Conservation (phyloP, 2,329 filamentous ascomycete species). For the Beauveria sp. region DNA sequence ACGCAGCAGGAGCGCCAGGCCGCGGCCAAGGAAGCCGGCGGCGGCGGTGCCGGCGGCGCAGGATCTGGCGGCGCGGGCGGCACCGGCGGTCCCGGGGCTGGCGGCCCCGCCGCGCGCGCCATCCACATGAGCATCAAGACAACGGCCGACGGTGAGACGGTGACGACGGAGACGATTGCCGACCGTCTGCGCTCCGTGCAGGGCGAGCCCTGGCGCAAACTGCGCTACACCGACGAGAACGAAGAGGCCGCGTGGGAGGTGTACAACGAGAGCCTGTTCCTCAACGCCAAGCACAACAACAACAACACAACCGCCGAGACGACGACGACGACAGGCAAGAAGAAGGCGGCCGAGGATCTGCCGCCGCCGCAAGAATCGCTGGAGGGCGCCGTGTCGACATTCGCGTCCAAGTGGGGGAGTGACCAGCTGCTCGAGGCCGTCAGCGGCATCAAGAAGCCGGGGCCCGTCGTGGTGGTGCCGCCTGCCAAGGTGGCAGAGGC, state of each 20-base stretch:
- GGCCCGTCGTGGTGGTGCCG: slow-evolving; percentile 15
- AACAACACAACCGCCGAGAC: not conserved
- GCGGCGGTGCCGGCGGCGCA: slow-evolving; percentile 22
- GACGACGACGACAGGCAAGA: slow-evolving; percentile 13
- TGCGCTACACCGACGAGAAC: slow-evolving; percentile 79
- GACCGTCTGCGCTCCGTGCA: slow-evolving; percentile 71
- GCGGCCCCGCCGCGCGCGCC: slow-evolving; percentile 53
- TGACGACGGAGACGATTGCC: slow-evolving; percentile 63
- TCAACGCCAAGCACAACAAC: slow-evolving; percentile 15
- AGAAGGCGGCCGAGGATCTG: slow-evolving; percentile 2
- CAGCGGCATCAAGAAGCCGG: slow-evolving; percentile 34
- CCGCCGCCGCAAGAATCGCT: slow-evolving; percentile 18
- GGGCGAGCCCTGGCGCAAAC: slow-evolving; percentile 70
- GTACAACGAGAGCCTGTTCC: slow-evolving; percentile 64
- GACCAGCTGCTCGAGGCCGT: slow-evolving; percentile 38
- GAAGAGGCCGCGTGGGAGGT: slow-evolving; percentile 65
- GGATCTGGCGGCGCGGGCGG: slow-evolving; percentile 18
- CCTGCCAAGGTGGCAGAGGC: slow-evolving; percentile 6
- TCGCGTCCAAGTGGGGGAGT: slow-evolving; percentile 36
- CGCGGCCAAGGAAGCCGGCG: slow-evolving; percentile 28
- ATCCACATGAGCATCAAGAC: slow-evolving; percentile 86
- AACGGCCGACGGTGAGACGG: slow-evolving; percentile 57
- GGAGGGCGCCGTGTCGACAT: slow-evolving; percentile 29
- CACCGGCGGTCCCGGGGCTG: slow-evolving; percentile 24
- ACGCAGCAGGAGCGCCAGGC: slow-evolving; percentile 57